phyloP scores from a whole-genome alignment of 129 eudicot genomes.

The Lactuca sativa region DNA sequence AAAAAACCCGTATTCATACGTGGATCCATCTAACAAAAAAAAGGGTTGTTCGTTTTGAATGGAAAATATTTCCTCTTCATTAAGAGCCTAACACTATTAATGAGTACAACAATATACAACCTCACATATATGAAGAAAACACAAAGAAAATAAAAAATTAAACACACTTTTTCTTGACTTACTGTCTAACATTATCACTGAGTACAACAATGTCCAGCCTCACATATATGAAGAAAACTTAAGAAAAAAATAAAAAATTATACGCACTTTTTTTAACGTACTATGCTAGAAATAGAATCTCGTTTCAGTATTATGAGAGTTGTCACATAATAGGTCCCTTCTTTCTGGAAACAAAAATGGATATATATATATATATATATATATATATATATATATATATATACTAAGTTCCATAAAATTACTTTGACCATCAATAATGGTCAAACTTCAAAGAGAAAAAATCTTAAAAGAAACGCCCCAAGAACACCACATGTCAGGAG shows the following conservation, averaged over 20 bases:
- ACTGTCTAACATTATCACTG: slow-evolving; percentile 66
- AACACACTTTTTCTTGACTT: slow-evolving; percentile 22
- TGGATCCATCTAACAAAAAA: slow-evolving; percentile 82
- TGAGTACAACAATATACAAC: slow-evolving; percentile 18
- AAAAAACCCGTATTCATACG: slow-evolving; percentile 48
- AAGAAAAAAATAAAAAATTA: neutral
- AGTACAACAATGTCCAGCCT: slow-evolving; percentile 20
- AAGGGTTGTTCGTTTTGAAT: slow-evolving; percentile 63
- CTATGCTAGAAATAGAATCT: slow-evolving; percentile 50
- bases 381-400: too few species aligned
- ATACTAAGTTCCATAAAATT: slow-evolving; percentile 1
- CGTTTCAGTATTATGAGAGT: slow-evolving; percentile 71
- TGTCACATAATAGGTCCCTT: slow-evolving; percentile 59
- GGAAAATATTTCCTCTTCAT: slow-evolving; percentile 73
- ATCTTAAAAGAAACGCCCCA: slow-evolving; percentile 70
- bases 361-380: too few species aligned
- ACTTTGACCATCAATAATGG: neutral
- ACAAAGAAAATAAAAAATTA: neutral
- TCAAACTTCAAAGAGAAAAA: slow-evolving; percentile 1
- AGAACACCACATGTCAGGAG: slow-evolving; percentile 88
- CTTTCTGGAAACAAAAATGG: slow-evolving; percentile 43
- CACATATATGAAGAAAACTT: slow-evolving; percentile 8
- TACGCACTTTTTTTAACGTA: too few species aligned
- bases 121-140: slow-evolving; percentile 7
- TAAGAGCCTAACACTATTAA: slow-evolving; percentile 63